Evolutionary conservation across 331 rosid species (phyloP).

Genomic region (Saraca asoca): DNA sequence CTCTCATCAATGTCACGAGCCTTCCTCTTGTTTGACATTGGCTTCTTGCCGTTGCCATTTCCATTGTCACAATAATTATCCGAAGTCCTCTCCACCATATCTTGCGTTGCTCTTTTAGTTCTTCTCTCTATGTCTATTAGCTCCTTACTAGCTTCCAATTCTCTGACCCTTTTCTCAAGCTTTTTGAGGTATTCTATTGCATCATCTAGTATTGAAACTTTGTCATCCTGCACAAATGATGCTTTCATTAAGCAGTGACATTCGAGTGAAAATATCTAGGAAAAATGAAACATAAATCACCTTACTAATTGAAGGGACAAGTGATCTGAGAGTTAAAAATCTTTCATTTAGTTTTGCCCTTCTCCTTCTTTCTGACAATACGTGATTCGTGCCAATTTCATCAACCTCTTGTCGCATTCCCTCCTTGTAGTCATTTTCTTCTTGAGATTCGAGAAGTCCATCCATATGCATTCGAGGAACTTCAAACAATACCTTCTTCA

Average conservation of each 20-base stretch:
- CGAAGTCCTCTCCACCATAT: slow-evolving; percentile 58
- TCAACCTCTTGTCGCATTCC: slow-evolving; percentile 67
- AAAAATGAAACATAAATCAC: slow-evolving; percentile 39
- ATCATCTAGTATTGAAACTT: slow-evolving; percentile 78
- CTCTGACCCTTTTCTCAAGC: slow-evolving; percentile 70
- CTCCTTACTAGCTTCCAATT: slow-evolving; percentile 55
- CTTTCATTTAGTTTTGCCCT: slow-evolving; percentile 78
- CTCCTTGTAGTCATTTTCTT: slow-evolving; percentile 56
- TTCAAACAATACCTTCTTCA: slow-evolving; percentile 75
- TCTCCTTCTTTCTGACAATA: slow-evolving; percentile 64
- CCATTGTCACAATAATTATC: slow-evolving; percentile 59
- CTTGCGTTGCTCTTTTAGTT: slow-evolving; percentile 56
- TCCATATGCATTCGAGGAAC: slow-evolving; percentile 71
- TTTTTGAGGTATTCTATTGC: slow-evolving; percentile 68
- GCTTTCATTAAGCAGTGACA: slow-evolving; percentile 19
- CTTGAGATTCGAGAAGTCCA: slow-evolving; percentile 49
- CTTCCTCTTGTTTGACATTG: slow-evolving; percentile 62
- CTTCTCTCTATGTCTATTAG: slow-evolving; percentile 42
- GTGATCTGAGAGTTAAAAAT: slow-evolving; percentile 63
- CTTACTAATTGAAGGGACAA: slow-evolving; percentile 77
- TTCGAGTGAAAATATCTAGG: slow-evolving; percentile 6
- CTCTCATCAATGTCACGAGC: slow-evolving; percentile 52
- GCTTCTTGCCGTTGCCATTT: slow-evolving; percentile 48
- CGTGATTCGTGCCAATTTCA: slow-evolving; percentile 64
- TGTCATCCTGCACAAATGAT: slow-evolving; percentile 67